phyloP scores from a whole-genome alignment of 2,329 filamentous ascomycete genomes.

The Rhexocercosporidium sp. region DNA sequence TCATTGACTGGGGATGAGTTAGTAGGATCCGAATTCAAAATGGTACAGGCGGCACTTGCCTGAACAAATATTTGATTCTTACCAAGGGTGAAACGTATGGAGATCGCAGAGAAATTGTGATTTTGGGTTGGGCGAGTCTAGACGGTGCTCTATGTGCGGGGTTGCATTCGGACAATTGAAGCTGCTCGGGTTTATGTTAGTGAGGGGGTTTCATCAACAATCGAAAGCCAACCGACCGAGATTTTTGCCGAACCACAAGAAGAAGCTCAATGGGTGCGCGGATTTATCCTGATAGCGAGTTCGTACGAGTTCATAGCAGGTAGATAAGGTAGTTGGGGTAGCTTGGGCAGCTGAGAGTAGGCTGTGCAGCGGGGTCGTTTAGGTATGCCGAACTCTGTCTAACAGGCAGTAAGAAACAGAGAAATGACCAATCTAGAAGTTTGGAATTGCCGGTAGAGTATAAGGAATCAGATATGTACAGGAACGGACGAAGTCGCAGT shows the following conservation, averaged over 20 bases:
- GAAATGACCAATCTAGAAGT: neutral
- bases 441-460: neutral
- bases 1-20: conserved; percentile 15
- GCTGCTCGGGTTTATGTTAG: neutral
- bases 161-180: neutral
- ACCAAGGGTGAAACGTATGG: neutral
- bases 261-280: neutral
- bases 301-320: conserved; percentile 12
- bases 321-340: neutral
- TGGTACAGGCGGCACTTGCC: neutral
- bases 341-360: neutral
- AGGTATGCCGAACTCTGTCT: neutral
- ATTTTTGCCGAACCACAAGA: neutral
- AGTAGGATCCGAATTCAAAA: neutral
- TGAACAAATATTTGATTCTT: neutral
- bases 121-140: neutral
- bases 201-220: neutral
- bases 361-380: neutral
- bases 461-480: neutral
- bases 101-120: neutral
- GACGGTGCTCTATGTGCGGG: too few species aligned
- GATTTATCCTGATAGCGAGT: conserved; percentile 7
- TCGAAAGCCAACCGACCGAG: neutral
- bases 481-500: neutral
- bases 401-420: neutral